These are phyloP conservation scores for Tulasnella sp. DNA, from an alignment of 768 basidiomycete genomes.

Conservation along the genomic window DNA sequence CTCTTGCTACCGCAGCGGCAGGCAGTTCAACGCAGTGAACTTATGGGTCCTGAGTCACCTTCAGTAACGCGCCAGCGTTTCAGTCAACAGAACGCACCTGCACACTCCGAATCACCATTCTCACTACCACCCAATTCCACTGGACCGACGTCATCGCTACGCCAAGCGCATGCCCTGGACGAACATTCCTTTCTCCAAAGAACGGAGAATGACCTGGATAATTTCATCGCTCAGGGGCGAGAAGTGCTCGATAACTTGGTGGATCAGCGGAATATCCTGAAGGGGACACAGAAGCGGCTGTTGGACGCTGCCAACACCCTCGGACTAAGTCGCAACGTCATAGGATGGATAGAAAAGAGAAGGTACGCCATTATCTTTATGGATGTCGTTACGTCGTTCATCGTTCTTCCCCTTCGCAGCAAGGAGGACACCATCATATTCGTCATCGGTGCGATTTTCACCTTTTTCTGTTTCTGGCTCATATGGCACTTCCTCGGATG, in stretches of 20 bases:
- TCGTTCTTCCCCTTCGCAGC: conserved; percentile 32
- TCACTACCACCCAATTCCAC: conserved; percentile 39
- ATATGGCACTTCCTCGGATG: conserved; percentile 83
- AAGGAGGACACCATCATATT: conserved; percentile 96
- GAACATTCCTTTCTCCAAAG: conserved; percentile 85
- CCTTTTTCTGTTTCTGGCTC: conserved; percentile 85
- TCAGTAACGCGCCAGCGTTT: conserved; percentile 52
- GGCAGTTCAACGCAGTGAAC: conserved; percentile 47
- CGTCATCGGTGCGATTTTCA: conserved; percentile 67
- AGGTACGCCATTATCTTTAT: conserved; percentile 43
- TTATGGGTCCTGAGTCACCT: conserved; percentile 43
- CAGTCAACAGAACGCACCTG: conserved; percentile 28
- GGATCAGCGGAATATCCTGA: conserved; percentile 85
- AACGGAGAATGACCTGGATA: conserved; percentile 71
- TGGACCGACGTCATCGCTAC: conserved; percentile 36
- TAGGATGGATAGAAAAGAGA: conserved; percentile 92
- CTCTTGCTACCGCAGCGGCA: conserved; percentile 36
- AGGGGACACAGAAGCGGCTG: conserved; percentile 81
- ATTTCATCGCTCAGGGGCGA: conserved; percentile 82
- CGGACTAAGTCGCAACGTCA: conserved; percentile 85
- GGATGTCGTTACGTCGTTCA: not conserved
- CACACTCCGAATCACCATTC: conserved; percentile 77
- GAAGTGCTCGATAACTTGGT: conserved; percentile 85
- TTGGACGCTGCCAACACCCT: conserved; percentile 88
- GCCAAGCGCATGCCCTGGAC: conserved; percentile 68